Percentiles rank a stretch among this genome's conserved stretches.
These are phyloP conservation scores for Ogataea hybrid DNA, from an alignment of 1,139 yeast genomes.

Conservation along the genomic window DNA sequence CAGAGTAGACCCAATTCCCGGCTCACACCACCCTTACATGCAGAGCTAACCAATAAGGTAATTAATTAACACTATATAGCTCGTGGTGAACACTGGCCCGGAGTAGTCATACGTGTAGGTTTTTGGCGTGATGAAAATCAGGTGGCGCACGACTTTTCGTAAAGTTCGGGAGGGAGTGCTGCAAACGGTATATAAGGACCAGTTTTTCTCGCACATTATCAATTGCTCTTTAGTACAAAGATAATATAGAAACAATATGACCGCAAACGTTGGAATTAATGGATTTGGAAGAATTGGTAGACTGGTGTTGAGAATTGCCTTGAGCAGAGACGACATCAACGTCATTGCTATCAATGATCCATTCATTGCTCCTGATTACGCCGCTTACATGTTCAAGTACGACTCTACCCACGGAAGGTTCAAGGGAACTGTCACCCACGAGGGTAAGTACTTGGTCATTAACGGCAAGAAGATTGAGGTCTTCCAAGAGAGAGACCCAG, in stretches of 20 bases:
- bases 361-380: conserved; percentile 78
- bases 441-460: conserved; percentile 60
- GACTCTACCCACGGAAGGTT: conserved; percentile 83
- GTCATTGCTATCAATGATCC: conserved; percentile 85
- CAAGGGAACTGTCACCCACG: conserved; percentile 62
- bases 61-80: not conserved
- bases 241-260: conserved; percentile 34
- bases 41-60: not conserved
- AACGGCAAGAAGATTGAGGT: conserved; percentile 68
- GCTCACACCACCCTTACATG: not conserved
- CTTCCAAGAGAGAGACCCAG: conserved; percentile 81
- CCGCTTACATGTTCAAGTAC: conserved; percentile 86
- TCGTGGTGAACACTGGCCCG: conserved; percentile 21
- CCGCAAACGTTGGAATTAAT: conserved; percentile 70
- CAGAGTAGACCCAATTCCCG: not conserved
- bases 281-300: conserved; percentile 94
- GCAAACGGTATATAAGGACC: conserved; percentile 16
- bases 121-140: conserved; percentile 14
- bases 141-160: conserved; percentile 12
- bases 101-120: conserved; percentile 15
- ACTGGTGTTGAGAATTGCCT: conserved; percentile 74
- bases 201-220: conserved; percentile 4
- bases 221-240: conserved; percentile 5
- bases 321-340: conserved; percentile 64
- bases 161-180: conserved; percentile 10